phyloP scores from a whole-genome alignment of 495 filamentous ascomycete species.

The Patellaria atrata region DNA sequence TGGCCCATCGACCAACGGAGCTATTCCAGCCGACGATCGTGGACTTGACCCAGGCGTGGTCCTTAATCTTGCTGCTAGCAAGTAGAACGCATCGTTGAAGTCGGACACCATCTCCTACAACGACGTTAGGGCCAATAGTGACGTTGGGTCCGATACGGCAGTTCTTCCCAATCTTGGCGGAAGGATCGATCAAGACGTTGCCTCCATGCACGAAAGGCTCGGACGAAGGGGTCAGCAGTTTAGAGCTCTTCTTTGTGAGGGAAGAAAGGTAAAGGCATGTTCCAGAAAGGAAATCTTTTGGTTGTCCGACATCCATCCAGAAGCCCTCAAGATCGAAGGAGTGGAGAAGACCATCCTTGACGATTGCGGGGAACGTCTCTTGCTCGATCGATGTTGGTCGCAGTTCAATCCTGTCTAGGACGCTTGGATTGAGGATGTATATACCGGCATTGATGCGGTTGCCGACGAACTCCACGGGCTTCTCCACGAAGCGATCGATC shows the following conservation, averaged over 20 bases:
- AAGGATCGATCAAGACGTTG: slow-evolving; percentile 91
- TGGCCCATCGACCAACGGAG: slow-evolving; percentile 86
- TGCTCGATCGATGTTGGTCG: slow-evolving; percentile 99
- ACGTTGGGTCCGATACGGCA: slow-evolving; percentile 98
- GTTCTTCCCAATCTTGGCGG: slow-evolving; percentile 94
- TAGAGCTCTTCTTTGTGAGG: slow-evolving; percentile 81
- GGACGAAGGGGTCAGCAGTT: slow-evolving; percentile 59
- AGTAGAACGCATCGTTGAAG: slow-evolving; percentile 90
- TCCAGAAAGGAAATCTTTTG: slow-evolving; percentile 94
- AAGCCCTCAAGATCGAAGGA: slow-evolving; percentile 97
- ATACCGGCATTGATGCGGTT: slow-evolving; percentile 99
- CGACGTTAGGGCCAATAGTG: slow-evolving; percentile 87
- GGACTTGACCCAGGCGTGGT: slow-evolving; percentile 98
- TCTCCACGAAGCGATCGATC: slow-evolving; percentile 99
- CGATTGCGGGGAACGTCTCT: slow-evolving; percentile 96
- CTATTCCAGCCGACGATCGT: slow-evolving; percentile 99
- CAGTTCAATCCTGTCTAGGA: slow-evolving; percentile 83
- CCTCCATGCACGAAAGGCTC: slow-evolving; percentile 83
- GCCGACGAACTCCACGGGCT: slow-evolving; percentile 97
- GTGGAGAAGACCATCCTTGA: slow-evolving; percentile 81
- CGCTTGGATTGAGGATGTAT: slow-evolving; percentile 93
- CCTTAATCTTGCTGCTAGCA: slow-evolving; percentile 84
- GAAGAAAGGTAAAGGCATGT: slow-evolving; percentile 95
- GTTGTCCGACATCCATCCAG: slow-evolving; percentile 99
- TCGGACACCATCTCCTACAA: slow-evolving; percentile 88